Conservation (phyloP, 345 rosid species). For the Eucalyptus marginata region DNA sequence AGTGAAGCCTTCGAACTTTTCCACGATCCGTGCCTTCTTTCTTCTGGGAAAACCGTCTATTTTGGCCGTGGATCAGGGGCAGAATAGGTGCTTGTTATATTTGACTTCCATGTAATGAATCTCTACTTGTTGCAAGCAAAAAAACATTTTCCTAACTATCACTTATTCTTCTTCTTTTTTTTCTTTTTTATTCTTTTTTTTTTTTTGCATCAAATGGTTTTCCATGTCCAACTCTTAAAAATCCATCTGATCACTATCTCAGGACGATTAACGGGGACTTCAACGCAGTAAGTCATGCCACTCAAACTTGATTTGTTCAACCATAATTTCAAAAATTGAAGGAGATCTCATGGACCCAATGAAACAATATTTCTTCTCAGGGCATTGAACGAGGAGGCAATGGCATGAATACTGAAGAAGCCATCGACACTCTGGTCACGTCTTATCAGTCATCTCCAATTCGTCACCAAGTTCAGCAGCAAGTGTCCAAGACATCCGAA, state of each 20-base stretch:
- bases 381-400: slow-evolving; percentile 23
- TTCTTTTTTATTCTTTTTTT: background rate
- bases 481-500: slow-evolving; percentile 9
- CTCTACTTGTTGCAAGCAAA: background rate
- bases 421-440: slow-evolving; percentile 10
- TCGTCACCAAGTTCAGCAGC: slow-evolving; percentile 8
- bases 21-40: slow-evolving; percentile 24
- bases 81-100: background rate
- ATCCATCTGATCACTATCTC: background rate
- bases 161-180: too few relatives aligned
- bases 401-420: slow-evolving; percentile 20
- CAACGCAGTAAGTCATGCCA: slow-evolving; percentile 4
- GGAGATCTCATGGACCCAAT: background rate
- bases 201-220: slow-evolving; percentile 35
- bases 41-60: slow-evolving; percentile 25
- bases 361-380: background rate
- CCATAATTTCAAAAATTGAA: background rate
- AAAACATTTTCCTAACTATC: background rate
- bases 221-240: background rate
- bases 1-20: slow-evolving; percentile 26
- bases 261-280: slow-evolving; percentile 33
- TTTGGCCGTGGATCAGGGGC: slow-evolving; percentile 19
- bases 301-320: background rate
- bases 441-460: slow-evolving; percentile 23
- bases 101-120: background rate